These are phyloP conservation scores for Fusarium sp. DNA, from an alignment of 2,329 filamentous ascomycete genomes.

Conservation along the genomic window DNA sequence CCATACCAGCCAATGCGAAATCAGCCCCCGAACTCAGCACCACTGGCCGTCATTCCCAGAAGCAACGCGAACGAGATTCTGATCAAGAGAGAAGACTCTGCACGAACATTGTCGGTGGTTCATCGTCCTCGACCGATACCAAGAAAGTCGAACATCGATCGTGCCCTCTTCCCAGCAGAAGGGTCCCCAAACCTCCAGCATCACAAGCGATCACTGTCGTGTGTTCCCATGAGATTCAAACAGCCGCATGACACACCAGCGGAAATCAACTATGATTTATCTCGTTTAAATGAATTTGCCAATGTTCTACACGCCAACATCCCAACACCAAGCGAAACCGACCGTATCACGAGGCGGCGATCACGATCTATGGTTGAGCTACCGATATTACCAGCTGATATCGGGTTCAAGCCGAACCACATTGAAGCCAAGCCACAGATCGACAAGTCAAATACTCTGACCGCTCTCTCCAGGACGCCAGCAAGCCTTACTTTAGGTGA, in stretches of 20 bases:
- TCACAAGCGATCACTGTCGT: conserved; percentile 64
- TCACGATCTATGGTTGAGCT: conserved; percentile 45
- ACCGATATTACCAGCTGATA: conserved; percentile 29
- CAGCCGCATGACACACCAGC: conserved; percentile 65
- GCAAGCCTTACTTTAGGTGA: conserved; percentile 7
- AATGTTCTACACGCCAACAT: conserved; percentile 18
- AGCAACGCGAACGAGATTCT: conserved; percentile 30
- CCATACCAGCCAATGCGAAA: conserved; percentile 45
- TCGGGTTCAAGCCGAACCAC: conserved; percentile 2
- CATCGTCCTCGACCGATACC: conserved; percentile 68
- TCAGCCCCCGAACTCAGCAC: conserved; percentile 27
- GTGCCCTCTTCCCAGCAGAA: conserved; percentile 61
- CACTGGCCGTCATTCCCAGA: conserved; percentile 34
- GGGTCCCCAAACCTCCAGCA: conserved; percentile 50
- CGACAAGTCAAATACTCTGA: conserved; percentile 4
- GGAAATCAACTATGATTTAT: conserved; percentile 53
- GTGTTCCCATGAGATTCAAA: conserved; percentile 57
- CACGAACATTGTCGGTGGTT: conserved; percentile 52
- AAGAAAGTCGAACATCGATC: conserved; percentile 59
- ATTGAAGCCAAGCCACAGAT: conserved; percentile 6
- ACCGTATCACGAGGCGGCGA: conserved; percentile 41
- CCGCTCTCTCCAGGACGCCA: not conserved
- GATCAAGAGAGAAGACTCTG: conserved; percentile 8
- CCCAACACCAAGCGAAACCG: conserved; percentile 4
- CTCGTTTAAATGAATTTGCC: conserved; percentile 59